Conservation (phyloP, 768 basidiomycete species). For the Mycena latifolia region DNA sequence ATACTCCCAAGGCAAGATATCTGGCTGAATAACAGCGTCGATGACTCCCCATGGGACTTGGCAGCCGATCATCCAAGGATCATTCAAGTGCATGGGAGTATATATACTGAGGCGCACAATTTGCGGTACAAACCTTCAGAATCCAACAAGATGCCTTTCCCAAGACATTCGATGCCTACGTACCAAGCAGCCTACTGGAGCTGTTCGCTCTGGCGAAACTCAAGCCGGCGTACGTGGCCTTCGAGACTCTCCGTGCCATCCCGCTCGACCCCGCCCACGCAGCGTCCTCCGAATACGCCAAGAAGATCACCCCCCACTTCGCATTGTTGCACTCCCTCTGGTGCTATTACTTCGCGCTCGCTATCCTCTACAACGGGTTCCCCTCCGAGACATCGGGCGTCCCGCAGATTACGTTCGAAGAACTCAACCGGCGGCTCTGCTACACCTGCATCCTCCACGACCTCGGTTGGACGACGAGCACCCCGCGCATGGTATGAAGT, state of each 20-base stretch:
- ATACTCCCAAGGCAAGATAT: no score
- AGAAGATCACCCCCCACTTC: slow-evolving; percentile 25
- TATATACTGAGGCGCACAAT: no score
- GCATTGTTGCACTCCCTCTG: slow-evolving; percentile 33
- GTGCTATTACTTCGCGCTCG: slow-evolving; percentile 35
- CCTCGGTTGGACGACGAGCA: slow-evolving; percentile 19
- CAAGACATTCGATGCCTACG: slow-evolving; percentile 28
- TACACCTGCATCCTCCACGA: slow-evolving; percentile 24
- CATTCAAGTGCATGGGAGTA: no score
- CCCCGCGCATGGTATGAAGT: slow-evolving; percentile 24
- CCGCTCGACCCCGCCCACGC: slow-evolving; percentile 24
- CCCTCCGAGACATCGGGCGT: slow-evolving; percentile 34
- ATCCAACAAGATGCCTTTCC: slow-evolving; percentile 28
- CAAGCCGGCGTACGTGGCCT: slow-evolving; percentile 26
- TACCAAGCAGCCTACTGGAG: slow-evolving; percentile 27
- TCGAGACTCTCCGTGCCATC: slow-evolving; percentile 22
- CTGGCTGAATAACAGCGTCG: no score
- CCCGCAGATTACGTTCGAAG: slow-evolving; percentile 31
- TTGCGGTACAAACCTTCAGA: no score
- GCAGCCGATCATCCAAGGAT: no score
- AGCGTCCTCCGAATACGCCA: slow-evolving; percentile 30
- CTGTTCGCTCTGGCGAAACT: slow-evolving; percentile 31
- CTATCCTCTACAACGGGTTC: slow-evolving; percentile 33
- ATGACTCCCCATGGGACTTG: no score
- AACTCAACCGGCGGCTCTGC: slow-evolving; percentile 26